Evolutionary conservation across 1,284 basidiomycete species (phyloP).

Genomic region (Apiotrichum gamsii): DNA sequence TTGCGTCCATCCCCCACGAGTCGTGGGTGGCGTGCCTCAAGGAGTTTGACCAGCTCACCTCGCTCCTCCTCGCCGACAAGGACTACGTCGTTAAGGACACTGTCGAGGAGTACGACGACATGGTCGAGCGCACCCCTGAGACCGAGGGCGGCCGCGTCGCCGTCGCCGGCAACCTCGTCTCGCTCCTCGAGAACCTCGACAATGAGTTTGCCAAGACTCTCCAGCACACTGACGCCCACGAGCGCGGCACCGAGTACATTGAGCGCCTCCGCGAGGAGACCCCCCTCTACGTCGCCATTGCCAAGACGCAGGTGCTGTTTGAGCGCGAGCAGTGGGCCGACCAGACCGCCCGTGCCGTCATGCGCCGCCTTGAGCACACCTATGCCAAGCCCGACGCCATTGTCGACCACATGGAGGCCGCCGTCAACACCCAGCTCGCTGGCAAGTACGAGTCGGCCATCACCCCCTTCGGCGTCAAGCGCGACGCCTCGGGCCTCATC

Average conservation of each 20-base stretch:
- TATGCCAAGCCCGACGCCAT: slow-evolving; percentile 98
- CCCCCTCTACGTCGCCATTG: slow-evolving; percentile 86
- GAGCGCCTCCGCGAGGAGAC: slow-evolving; percentile 94
- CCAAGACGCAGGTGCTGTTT: slow-evolving; percentile 85
- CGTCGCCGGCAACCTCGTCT: slow-evolving; percentile 86
- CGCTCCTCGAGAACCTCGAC: slow-evolving; percentile 91
- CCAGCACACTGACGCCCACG: slow-evolving; percentile 96
- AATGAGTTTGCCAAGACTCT: slow-evolving; percentile 98
- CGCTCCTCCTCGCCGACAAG: slow-evolving; percentile 58
- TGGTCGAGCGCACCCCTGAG: slow-evolving; percentile 72
- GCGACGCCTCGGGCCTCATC: slow-evolving; percentile 61
- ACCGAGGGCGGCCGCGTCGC: slow-evolving; percentile 38
- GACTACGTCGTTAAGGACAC: slow-evolving; percentile 82
- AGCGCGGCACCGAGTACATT: slow-evolving; percentile 84
- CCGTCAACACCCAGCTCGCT: slow-evolving; percentile 48
- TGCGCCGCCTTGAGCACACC: slow-evolving; percentile 94
- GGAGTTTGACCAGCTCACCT: slow-evolving; percentile 82
- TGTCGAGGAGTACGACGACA: slow-evolving; percentile 87
- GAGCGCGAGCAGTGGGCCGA: slow-evolving; percentile 70
- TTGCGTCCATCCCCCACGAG: slow-evolving; percentile 80
- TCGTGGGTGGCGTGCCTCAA: slow-evolving; percentile 81
- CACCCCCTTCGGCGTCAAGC: slow-evolving; percentile 55
- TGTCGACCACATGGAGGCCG: slow-evolving; percentile 79
- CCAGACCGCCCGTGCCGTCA: slow-evolving; percentile 77
- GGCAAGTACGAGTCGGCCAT: slow-evolving; percentile 56